A percentile compares a stretch with the other conserved stretches of the same genome.
These are phyloP conservation scores for Pleurotus cornucopiae DNA, from an alignment of 768 basidiomycete genomes.

Conservation along the genomic window DNA sequence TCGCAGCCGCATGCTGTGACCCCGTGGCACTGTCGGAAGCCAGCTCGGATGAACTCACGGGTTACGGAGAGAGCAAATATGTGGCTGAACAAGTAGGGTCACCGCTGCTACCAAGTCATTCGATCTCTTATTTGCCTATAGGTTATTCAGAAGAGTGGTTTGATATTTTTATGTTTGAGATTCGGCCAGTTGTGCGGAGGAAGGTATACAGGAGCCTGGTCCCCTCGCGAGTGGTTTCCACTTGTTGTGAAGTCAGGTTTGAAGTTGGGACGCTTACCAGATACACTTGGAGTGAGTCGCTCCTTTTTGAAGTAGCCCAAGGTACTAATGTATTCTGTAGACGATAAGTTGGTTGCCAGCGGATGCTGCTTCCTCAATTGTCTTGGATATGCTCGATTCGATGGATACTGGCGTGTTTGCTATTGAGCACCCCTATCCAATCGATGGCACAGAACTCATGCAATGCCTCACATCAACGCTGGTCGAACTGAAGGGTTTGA, in stretches of 20 bases:
- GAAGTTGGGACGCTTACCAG: constrained; percentile 16
- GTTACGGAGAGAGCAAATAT: too few relatives aligned
- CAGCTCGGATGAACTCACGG: constrained; percentile 20
- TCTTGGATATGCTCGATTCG: neutral
- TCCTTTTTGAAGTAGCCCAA: neutral
- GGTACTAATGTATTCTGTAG: neutral
- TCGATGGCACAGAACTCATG: neutral
- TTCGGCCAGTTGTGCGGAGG: too few relatives aligned
- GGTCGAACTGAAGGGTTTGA: neutral
- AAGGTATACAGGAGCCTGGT: too few relatives aligned
- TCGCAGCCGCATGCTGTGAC: neutral
- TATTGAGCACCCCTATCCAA: neutral
- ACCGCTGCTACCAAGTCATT: too few relatives aligned
- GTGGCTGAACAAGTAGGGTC: too few relatives aligned
- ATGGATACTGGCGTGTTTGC: neutral
- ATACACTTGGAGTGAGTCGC: constrained; percentile 16
- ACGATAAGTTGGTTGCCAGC: neutral
- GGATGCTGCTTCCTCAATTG: neutral
- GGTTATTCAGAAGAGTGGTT: too few relatives aligned
- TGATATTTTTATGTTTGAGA: too few relatives aligned
- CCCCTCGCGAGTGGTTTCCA: too few relatives aligned
- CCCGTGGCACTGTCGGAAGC: neutral
- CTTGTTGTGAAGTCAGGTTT: constrained; percentile 23
- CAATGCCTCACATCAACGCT: neutral
- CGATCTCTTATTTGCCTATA: too few relatives aligned